phyloP scores from a whole-genome alignment of 2,329 filamentous ascomycete genomes.

The Beauveria bassiana region DNA sequence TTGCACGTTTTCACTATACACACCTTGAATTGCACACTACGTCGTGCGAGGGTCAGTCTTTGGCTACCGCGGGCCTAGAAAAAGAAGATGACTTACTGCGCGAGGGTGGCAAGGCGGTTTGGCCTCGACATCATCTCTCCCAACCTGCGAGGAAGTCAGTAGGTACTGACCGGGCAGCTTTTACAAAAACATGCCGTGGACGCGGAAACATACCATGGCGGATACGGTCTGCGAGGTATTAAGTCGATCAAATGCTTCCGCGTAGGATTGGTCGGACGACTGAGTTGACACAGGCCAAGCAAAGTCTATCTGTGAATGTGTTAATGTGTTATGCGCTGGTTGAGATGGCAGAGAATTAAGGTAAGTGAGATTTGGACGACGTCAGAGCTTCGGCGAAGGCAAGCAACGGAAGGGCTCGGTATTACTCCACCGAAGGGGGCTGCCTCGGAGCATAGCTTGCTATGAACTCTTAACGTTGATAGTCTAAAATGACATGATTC shows the following conservation, averaged over 20 bases:
- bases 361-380: not conserved
- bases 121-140: conserved; percentile 63
- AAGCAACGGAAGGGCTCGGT: not conserved
- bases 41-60: conserved; percentile 24
- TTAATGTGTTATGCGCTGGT: not conserved
- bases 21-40: conserved; percentile 87
- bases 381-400: not conserved
- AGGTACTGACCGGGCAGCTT: not conserved
- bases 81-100: conserved; percentile 51
- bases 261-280: too few relatives aligned
- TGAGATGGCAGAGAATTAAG: not conserved
- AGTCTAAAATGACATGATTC: not conserved
- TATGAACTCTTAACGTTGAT: too few relatives aligned
- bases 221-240: not conserved
- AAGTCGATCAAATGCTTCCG: too few relatives aligned
- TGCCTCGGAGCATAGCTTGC: not conserved
- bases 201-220: not conserved
- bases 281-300: too few relatives aligned
- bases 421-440: not conserved
- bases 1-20: not conserved
- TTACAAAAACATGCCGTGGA: not conserved
- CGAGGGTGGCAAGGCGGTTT: conserved; percentile 79
- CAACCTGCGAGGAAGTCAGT: conserved; percentile 15
- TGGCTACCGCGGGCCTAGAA: not conserved
- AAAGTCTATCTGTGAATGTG: too few relatives aligned